Conservation (phyloP, 78 protist genomes). For the Salpingoeca rosetta region DNA sequence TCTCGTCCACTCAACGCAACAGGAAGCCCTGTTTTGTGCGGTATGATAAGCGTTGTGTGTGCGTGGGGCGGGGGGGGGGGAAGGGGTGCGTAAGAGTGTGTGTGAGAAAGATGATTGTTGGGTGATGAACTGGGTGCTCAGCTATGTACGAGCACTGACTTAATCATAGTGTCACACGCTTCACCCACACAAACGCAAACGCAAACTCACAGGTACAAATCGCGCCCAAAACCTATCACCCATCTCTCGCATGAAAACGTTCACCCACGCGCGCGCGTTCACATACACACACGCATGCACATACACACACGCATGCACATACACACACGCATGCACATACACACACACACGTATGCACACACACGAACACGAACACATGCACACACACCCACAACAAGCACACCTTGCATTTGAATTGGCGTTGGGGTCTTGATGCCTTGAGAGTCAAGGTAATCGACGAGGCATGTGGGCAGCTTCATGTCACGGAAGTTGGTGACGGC, state of each 20-base stretch:
- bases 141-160: no score
- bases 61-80: slow-evolving; percentile 9
- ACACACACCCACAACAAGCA: slow-evolving; percentile 34
- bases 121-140: no score
- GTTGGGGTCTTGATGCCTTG: slow-evolving; percentile 81
- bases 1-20: slow-evolving; percentile 81
- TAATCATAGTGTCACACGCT: not conserved
- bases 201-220: no score
- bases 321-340: no score
- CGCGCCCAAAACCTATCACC: no score
- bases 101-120: no score
- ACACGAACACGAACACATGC: not conserved
- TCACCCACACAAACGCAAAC: not conserved
- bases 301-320: no score
- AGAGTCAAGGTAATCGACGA: slow-evolving; percentile 33
- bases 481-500: slow-evolving; percentile 41
- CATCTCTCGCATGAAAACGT: no score
- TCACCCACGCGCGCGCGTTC: no score
- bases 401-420: slow-evolving; percentile 92
- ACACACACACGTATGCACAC: no score
- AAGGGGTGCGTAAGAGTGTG: not conserved
- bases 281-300: no score
- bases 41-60: not conserved
- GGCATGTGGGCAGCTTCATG: slow-evolving; percentile 80
- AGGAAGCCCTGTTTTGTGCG: slow-evolving; percentile 79